Evolutionary conservation across 2,329 filamentous ascomycete genomes (phyloP), one percentile per base, ranked within the genome.

Genomic region (Thelonectria rubi): DNA sequence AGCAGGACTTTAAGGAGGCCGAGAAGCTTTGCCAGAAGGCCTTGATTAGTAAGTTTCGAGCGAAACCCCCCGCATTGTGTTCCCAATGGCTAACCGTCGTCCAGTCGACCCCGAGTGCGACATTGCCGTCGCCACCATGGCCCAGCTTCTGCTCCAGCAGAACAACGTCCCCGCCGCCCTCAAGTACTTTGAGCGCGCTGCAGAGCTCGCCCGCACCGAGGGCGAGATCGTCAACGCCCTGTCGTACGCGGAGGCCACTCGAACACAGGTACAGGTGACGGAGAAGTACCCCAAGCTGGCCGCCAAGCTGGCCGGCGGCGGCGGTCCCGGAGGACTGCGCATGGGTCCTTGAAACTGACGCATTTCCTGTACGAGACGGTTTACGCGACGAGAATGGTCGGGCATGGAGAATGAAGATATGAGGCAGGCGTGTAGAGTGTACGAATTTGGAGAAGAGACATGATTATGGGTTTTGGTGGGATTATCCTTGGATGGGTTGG

Each of bases 71-170:
- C 24, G 55, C 30, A 17, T 20, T 39, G 46, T 58, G 12, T 47
- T 18, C 8, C 20, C 49, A 10, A 48, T 65, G 65, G 55, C 80
- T 83, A 74, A 84, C 68, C 6, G 56, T 15, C 12, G 15, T 24
- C 42, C 26, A 97, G 94, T 99, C 76, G 95, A 99, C 74, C 95
- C 95, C 24, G 95, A 99, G 78, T 99, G 95, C 76, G 95, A 99
- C 74, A 99, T 99, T 74, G 95, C 95, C 43, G 95, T 99, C 43
- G 95, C 95, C 55, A 99, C 95, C 56, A 97, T 99, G 93, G 95
- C 95, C 11, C 95, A 99, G 80, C 88, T 99, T 43, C 89, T 99
- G 54, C 87, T 99, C 37, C 95, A 99, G 79, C 95, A 98, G 83
- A 95, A 95, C 78, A 97, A 97, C 82, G 94, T 99, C 60, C 91